phyloP scores from a whole-genome alignment of 768 basidiomycete genomes.

The Lentinula lateritia region DNA sequence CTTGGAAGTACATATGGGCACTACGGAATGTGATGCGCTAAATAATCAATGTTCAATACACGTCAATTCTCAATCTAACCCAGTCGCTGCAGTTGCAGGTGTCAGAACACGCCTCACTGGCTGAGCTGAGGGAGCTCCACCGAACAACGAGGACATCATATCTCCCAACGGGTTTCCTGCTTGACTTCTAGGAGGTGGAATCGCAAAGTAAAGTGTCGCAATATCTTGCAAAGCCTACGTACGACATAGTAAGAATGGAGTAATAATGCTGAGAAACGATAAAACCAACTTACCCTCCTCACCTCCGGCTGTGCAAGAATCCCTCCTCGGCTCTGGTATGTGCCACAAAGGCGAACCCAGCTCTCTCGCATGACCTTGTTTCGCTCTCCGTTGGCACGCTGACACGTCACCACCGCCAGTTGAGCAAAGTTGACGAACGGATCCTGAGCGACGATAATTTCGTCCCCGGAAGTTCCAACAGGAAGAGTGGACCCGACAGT shows the following conservation, averaged over 20 bases:
- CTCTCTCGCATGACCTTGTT: constrained; percentile 72
- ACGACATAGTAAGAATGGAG: not conserved
- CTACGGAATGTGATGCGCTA: not conserved
- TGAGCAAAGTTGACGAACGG: constrained; percentile 84
- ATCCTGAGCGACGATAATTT: constrained; percentile 73
- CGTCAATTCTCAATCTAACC: constrained; percentile 33
- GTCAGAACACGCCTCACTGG: constrained; percentile 38
- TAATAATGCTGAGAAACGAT: not conserved
- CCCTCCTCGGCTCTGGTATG: constrained; percentile 73
- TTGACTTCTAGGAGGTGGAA: constrained; percentile 70
- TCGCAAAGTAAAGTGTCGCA: constrained; percentile 76
- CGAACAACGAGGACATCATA: constrained; percentile 85
- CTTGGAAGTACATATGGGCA: too few relatives aligned
- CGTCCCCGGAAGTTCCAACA: constrained; percentile 49
- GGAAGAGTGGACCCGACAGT: constrained; percentile 39
- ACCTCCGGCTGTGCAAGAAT: constrained; percentile 55
- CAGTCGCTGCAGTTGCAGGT: constrained; percentile 34
- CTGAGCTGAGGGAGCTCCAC: constrained; percentile 47
- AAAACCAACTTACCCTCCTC: constrained; percentile 45
- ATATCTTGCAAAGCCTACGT: constrained; percentile 62
- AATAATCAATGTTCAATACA: not conserved
- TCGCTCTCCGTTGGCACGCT: constrained; percentile 76
- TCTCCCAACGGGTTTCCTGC: constrained; percentile 81
- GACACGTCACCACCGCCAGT: constrained; percentile 82
- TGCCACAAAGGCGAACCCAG: constrained; percentile 82